Evolutionary conservation across 148 eudicot species (phyloP).

Genomic region (Pouteria glomerata): DNA sequence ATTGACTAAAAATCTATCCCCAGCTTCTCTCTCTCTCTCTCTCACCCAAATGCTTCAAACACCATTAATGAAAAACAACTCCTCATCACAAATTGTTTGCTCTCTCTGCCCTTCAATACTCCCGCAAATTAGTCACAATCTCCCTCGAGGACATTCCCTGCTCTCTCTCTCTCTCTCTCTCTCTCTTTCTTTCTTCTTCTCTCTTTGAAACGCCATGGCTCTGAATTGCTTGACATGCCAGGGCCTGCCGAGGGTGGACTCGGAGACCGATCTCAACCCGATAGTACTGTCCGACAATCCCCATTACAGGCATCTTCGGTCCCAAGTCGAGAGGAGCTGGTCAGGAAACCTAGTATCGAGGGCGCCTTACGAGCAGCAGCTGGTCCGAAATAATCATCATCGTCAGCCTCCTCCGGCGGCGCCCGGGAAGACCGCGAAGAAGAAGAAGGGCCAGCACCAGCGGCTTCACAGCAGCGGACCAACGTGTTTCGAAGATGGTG

Average conservation of each 20-base stretch:
- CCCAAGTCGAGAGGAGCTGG: slow-evolving; percentile 34
- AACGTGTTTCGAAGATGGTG: slow-evolving; percentile 10
- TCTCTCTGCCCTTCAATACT: too few species aligned
- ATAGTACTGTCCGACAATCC: slow-evolving; percentile 1
- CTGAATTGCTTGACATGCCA: slow-evolving; percentile 35
- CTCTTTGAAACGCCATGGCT: slow-evolving; percentile 13
- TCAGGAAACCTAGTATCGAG: slow-evolving; percentile 38
- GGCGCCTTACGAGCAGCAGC: not conserved
- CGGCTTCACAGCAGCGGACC: slow-evolving; percentile 20
- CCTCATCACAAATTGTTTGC: too few species aligned
- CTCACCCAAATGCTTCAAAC: too few species aligned
- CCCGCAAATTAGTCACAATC: too few species aligned
- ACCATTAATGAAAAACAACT: too few species aligned
- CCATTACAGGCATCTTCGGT: slow-evolving; percentile 4
- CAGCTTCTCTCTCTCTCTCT: not conserved
- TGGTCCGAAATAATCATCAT: too few species aligned
- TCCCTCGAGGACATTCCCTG: not conserved
- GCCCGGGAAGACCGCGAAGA: slow-evolving; percentile 3
- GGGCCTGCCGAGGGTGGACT: slow-evolving; percentile 32
- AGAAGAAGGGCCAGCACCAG: slow-evolving; percentile 14
- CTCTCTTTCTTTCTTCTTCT: not conserved
- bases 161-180: not conserved
- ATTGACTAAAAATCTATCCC: not conserved
- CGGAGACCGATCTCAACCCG: slow-evolving; percentile 15
- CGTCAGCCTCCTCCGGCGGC: too few species aligned